Percentiles rank a stretch among this genome's conserved stretches.
Evolutionary conservation across 106 monocot species (phyloP).

Genomic region (Dioscorea zingiberensis): DNA sequence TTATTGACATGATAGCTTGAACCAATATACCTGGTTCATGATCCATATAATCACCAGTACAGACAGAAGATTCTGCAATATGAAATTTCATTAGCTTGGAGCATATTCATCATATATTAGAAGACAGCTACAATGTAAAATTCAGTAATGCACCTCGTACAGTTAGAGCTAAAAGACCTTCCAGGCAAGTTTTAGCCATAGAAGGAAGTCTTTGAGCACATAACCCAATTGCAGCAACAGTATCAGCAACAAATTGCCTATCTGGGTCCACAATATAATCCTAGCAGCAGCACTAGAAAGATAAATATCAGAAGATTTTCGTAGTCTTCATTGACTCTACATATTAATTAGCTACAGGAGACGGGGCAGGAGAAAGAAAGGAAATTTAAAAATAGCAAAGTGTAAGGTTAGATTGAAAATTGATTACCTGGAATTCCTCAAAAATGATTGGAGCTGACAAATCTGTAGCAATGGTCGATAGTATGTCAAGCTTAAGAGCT

Average conservation of each 20-base stretch:
- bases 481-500: slow-evolving; percentile 84
- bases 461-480: slow-evolving; percentile 73
- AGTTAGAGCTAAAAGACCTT: slow-evolving; percentile 65
- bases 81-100: not conserved
- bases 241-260: slow-evolving; percentile 85
- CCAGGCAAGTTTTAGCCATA: slow-evolving; percentile 47
- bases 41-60: slow-evolving; percentile 25
- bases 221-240: slow-evolving; percentile 82
- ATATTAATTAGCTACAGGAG: too few relatives aligned
- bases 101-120: not conserved
- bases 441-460: slow-evolving; percentile 62
- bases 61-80: slow-evolving; percentile 52
- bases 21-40: slow-evolving; percentile 71
- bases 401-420: too few relatives aligned
- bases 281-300: slow-evolving; percentile 51
- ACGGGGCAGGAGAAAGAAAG: too few relatives aligned
- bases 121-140: not conserved
- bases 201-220: slow-evolving; percentile 65
- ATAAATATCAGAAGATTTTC: slow-evolving; percentile 19
- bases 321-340: too few relatives aligned
- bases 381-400: too few relatives aligned
- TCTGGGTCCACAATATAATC: slow-evolving; percentile 91
- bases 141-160: slow-evolving; percentile 44
- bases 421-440: slow-evolving; percentile 79
- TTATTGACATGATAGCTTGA: slow-evolving; percentile 90